Evolutionary conservation across 768 basidiomycete genomes (phyloP), one percentile per base, ranked within the genome.

Genomic region (Zangia roseola): DNA sequence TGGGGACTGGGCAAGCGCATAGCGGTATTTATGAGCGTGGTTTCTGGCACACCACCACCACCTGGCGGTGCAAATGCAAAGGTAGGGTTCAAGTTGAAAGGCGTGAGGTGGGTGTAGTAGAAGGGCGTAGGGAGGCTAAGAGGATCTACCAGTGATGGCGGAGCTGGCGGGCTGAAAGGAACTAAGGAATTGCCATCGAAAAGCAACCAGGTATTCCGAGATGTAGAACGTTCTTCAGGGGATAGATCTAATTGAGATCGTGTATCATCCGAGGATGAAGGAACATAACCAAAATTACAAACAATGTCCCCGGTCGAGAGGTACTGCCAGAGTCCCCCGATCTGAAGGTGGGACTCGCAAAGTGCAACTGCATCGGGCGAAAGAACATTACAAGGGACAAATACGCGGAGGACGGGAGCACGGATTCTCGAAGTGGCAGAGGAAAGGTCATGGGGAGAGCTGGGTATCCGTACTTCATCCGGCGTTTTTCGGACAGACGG

Each of bases 231-330:
- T 23, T 55, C 56, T 36, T 56, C 63, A 40, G 50, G 50, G 23
- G 44, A 49, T 49, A 53, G 47, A 35, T 64, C 58, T 1, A 57
- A 39, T 31, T 54, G 49, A n/a, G 50, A 56, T 36, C 61, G 57
- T 17, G 60, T 68, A 16, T 64, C 60, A 5, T 67, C 49, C 10
- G 67, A 53, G 0, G 61, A 60, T 0, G 76, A 69, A 1, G 86
- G 86, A 14, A 92, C 73, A 58, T 82, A 90, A 6, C 90, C 90
- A 39, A 92, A 74, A 65, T 92, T 92, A 61, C 84, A 89, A 19
- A 92, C 75, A 31, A 91, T 67, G 57, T 92, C 90, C 1, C 90
- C 90, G 0, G 76, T 76, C 2, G 84, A 88, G n/a, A 92, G 74
- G 58, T 88, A 79, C 6, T 74, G 68, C 88, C 88, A 91, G 6